Evolutionary conservation across 2,329 filamentous ascomycete species (phyloP), one percentile per base, ranked within the genome.

Genomic region (Calonectria honghensis): DNA sequence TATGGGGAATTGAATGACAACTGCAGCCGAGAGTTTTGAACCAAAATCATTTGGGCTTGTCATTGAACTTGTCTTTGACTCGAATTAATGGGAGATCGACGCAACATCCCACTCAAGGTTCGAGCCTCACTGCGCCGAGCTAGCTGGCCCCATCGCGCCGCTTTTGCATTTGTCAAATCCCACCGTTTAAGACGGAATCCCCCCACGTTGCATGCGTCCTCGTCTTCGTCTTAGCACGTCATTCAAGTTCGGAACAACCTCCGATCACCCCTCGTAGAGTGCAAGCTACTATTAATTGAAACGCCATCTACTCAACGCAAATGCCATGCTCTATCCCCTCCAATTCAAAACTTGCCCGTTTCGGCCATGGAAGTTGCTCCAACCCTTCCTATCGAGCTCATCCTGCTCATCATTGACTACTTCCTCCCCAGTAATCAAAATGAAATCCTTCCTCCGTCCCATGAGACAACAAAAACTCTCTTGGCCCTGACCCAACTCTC

Each of bases 401-500:
- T 63, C 10, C 37, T 73, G 16, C 65, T 69, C 57, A 50, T 69
- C 16, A 45, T 68, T 39, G 71, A 69, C 18, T 39, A 24, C n/a
- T 51, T 73, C 51, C 35, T 68, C 31, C 71, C 71, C 48, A 57
- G 57, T 65, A 65, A 69, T 57, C 57, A 67, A 48, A 27, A 73
- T 65, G 59, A 68, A 39, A 73, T 69, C 14, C 71, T 73, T 29
- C 57, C 71, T 16, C 48, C 65, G 11, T 73, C 65, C 27, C 71
- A 73, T 39, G 45, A 63, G 35, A 61, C 57, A 27, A 69, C 71
- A n/a, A 64, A 69, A 50, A 69, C 48, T n/a, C 71, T 73, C 9
- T 48, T 73, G 24, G 71, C 65, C 57, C 52, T 73, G 57, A 69
- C 71, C 27, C 57, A 50, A 29, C 50, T 59, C n/a, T 73, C 65